Conservation (phyloP, 768 basidiomycete species). For the Lentinus brumalis region DNA sequence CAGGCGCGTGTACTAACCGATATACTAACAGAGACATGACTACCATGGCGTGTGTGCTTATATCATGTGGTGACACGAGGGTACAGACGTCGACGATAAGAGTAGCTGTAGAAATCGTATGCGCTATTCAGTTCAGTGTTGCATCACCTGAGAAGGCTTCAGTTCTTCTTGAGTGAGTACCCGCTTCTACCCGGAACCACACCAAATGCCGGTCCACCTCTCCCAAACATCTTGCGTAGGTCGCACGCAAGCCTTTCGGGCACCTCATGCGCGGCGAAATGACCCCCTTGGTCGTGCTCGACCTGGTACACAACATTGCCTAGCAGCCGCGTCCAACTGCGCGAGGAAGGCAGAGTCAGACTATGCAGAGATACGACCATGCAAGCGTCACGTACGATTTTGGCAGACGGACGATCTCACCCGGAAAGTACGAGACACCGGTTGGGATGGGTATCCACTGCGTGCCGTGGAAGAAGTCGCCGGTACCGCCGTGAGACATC, state of each 20-base stretch:
- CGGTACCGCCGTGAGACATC: conserved; percentile 3
- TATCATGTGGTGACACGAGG: no score
- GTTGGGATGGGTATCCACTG: conserved; percentile 25
- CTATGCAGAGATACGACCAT: not conserved
- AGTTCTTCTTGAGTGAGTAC: not conserved
- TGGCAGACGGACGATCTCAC: conserved; percentile 25
- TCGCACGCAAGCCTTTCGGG: conserved; percentile 28
- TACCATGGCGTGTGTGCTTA: no score
- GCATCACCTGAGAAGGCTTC: not conserved
- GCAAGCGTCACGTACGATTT: conserved; percentile 17
- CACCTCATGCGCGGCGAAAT: conserved; percentile 31
- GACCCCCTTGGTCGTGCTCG: conserved; percentile 29
- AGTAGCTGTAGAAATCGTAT: no score
- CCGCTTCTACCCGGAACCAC: conserved; percentile 21
- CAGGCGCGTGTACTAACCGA: no score
- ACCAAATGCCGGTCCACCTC: conserved; percentile 26
- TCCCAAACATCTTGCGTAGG: conserved; percentile 31
- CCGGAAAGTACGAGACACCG: conserved; percentile 35
- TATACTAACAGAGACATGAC: no score
- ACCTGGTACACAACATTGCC: conserved; percentile 28
- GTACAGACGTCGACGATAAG: no score
- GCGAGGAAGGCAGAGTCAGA: not conserved
- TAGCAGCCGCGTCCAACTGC: conserved; percentile 25
- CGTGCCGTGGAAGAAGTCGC: not conserved
- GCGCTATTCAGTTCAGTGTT: no score